Evolutionary conservation across 1,139 yeast species (phyloP).

Genomic region (Blastobotrys malaysiensis): DNA sequence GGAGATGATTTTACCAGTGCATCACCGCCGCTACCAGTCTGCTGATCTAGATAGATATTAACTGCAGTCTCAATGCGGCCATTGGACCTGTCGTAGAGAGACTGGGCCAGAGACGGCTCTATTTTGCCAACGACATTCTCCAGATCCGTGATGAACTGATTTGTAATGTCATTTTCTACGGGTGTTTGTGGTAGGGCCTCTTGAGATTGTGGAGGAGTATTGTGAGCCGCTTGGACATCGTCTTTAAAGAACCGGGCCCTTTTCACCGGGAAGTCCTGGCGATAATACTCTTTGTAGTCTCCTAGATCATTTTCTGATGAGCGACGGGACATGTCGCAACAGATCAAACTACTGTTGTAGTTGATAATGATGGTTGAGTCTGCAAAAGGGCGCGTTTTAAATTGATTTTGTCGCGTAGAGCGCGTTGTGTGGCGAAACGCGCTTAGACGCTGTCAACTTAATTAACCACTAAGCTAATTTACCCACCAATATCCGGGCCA

Average conservation of each 20-base stretch:
- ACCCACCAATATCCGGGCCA: background rate
- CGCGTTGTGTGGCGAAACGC: background rate
- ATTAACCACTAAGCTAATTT: background rate
- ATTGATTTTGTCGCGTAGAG: background rate
- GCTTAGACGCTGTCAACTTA: background rate
- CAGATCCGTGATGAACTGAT: conserved; percentile 1
- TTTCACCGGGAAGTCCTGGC: background rate
- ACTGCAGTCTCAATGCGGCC: conserved; percentile 26
- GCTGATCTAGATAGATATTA: conserved; percentile 22
- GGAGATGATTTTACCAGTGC: conserved; percentile 1
- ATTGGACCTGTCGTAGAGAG: conserved; percentile 14
- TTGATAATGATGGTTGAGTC: background rate
- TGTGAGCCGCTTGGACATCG: conserved; percentile 6
- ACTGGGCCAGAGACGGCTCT: conserved; percentile 6
- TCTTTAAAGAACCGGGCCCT: background rate
- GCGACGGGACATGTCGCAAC: background rate
- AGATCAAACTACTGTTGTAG: too few relatives aligned
- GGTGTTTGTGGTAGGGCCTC: background rate
- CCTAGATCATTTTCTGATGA: background rate
- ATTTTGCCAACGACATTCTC: conserved; percentile 1
- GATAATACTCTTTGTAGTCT: conserved; percentile 2
- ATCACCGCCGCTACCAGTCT: background rate
- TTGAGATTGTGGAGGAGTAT: conserved; percentile 7
- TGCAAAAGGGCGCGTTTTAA: background rate
- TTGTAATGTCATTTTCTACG: background rate